Evolutionary conservation across 1,284 basidiomycete species (phyloP).

Genomic region (Puccinia triticina): DNA sequence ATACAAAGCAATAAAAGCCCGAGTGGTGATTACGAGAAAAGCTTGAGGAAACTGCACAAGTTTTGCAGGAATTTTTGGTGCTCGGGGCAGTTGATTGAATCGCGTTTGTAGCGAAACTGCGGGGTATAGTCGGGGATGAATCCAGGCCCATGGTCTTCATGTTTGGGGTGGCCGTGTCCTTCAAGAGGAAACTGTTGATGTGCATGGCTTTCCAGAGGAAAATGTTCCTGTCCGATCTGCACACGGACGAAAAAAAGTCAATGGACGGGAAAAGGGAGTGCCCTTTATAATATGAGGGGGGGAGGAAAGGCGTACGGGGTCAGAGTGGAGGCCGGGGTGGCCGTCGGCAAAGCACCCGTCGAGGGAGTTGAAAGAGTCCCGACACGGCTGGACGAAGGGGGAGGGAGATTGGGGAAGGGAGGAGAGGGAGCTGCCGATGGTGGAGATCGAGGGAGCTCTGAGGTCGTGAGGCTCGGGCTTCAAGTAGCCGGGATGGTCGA

Average conservation of each 20-base stretch:
- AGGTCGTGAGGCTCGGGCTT: no score
- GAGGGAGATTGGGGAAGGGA: background rate
- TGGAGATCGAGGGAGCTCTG: background rate
- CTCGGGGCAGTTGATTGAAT: background rate
- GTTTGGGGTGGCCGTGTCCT: background rate
- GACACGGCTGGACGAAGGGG: background rate
- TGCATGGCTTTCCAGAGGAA: background rate
- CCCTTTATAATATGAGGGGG: no score
- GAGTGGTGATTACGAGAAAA: conserved; percentile 3
- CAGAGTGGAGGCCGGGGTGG: background rate
- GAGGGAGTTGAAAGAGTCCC: background rate
- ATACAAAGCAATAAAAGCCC: no score
- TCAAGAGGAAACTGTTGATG: no score
- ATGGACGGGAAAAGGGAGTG: no score
- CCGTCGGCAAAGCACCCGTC: background rate
- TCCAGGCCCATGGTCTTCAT: background rate
- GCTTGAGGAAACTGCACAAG: background rate
- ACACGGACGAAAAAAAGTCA: no score
- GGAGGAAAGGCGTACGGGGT: background rate
- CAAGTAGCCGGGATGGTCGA: background rate
- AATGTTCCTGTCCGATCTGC: no score
- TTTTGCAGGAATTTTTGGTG: conserved; percentile 5
- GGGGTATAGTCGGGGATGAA: background rate
- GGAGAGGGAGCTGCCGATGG: conserved; percentile 17
- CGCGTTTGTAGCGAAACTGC: background rate